Conservation (phyloP, 768 basidiomycete species). For the Omphalotus guepiniiformis region DNA sequence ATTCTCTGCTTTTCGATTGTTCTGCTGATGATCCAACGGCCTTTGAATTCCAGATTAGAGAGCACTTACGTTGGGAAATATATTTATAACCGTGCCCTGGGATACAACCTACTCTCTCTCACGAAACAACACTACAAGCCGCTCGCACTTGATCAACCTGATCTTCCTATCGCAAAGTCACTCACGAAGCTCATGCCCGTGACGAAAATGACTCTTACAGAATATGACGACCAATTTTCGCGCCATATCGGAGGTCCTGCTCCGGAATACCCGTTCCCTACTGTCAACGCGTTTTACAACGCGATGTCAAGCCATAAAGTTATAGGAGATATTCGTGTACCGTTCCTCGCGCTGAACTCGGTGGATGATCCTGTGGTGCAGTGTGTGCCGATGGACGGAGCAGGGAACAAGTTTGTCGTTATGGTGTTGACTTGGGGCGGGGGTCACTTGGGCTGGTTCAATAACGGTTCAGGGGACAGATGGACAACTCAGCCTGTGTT, state of each 20-base stretch:
- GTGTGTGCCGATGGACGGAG: slow-evolving; percentile 53
- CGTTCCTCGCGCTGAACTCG: slow-evolving; percentile 72
- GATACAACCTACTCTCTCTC: slow-evolving; percentile 40
- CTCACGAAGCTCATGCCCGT: slow-evolving; percentile 12
- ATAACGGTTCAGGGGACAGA: slow-evolving; percentile 35
- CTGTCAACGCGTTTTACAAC: slow-evolving; percentile 43
- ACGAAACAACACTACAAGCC: slow-evolving; percentile 28
- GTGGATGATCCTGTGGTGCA: slow-evolving; percentile 75
- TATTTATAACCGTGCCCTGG: slow-evolving; percentile 50
- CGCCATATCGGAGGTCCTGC: slow-evolving; percentile 35
- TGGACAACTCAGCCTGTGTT: slow-evolving; percentile 47
- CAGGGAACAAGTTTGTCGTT: slow-evolving; percentile 48
- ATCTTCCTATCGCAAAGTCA: slow-evolving; percentile 22
- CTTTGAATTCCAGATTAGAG: slow-evolving; percentile 29
- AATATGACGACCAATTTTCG: slow-evolving; percentile 39
- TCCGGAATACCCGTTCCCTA: slow-evolving; percentile 41
- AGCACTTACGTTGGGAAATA: slow-evolving; percentile 33
- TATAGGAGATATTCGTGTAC: slow-evolving; percentile 57
- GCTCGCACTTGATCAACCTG: slow-evolving; percentile 31
- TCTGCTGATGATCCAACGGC: slow-evolving; percentile 14
- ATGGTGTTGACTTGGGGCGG: slow-evolving; percentile 62
- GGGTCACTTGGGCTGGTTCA: slow-evolving; percentile 85
- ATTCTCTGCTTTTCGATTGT: slow-evolving; percentile 16
- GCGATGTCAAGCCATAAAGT: slow-evolving; percentile 59
- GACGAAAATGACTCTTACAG: slow-evolving; percentile 28